phyloP scores from a whole-genome alignment of 2,329 filamentous ascomycete genomes.

The Aureobasidium zeae region DNA sequence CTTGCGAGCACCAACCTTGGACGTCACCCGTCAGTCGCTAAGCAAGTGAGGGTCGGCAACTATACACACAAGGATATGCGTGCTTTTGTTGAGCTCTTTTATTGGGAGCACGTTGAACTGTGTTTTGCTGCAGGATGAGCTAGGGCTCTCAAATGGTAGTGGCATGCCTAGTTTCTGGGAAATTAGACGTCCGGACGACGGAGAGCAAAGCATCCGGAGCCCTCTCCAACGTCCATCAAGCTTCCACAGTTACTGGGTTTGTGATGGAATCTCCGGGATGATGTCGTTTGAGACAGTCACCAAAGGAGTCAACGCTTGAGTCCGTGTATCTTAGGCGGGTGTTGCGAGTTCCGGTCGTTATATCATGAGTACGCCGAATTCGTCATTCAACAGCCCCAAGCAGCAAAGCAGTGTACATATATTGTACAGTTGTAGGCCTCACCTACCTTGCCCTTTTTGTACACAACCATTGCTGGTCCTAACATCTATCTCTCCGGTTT shows the following conservation, averaged over 20 bases:
- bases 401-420: neutral
- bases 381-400: neutral
- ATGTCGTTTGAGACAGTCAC: constrained; percentile 8
- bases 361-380: neutral
- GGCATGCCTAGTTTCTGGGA: neutral
- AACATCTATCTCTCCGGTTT: neutral
- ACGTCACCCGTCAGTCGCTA: too few relatives aligned
- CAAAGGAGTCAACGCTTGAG: neutral
- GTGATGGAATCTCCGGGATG: neutral
- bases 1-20: too few relatives aligned
- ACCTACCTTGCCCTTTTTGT: neutral
- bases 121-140: neutral
- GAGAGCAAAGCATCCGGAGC: neutral
- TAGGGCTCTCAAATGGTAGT: neutral
- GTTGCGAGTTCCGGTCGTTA: too few relatives aligned
- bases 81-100: constrained; percentile 5
- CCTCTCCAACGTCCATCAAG: neutral
- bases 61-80: too few relatives aligned
- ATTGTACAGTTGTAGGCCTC: neutral
- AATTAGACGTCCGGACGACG: neutral
- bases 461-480: neutral
- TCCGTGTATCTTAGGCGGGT: neutral
- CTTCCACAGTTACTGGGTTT: neutral
- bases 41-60: too few relatives aligned
- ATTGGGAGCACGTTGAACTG: neutral